Base-by-base conservation (phyloP, 768 basidiomycete species). In the Suillus paluster region DNA sequence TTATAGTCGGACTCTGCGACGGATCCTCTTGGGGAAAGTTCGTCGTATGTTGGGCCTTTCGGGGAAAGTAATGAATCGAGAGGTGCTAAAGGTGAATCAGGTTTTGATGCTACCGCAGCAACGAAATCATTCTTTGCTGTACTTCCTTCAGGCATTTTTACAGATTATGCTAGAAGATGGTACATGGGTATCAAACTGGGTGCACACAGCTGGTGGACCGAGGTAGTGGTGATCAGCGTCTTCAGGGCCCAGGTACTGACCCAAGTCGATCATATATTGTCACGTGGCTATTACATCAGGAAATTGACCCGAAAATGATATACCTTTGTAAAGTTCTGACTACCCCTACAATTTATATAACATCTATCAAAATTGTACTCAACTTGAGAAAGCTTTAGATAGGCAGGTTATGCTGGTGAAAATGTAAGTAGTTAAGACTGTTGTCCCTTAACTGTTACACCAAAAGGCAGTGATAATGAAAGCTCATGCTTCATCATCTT, bases 1-100 rank as follows among this genome's bases (percentile, higher is more conserved):
- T 88, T 89, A 67, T 88, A 83, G 65, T 89, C 89, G 19, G 87
- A 83, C 56, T 83, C 82, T 5, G 84, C 80, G 30, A 83, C 70
- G 23, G 86, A 88, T 58, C 77, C 76, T 71, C 66, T 67, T 19
- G 73, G 70, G 50, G 71, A 73, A 59, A 68, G 65, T 61, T 57
- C 66, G 64, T 63, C 63, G 60, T 77, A 78, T 50, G 71, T 60
- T 52, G 71, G 62, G 56, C 71, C 67, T 56, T 81, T 75, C 12
- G 86, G 84, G 38, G 85, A 86, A 62, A 87, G 80, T 44, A 86
- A 64, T 27, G 83, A 78, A 61, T 83, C 83, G 52, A 86, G 71
- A 3, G 71, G 67, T 44, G 73, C 3, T 6, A 30, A 64, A 5
- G 68, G 50, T 14, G 70, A 61, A 58, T 63, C 63, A 41, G 66